Percentiles rank a stretch among this genome's conserved stretches.
These are phyloP conservation scores for Microbotryomycetes sp. DNA, from an alignment of 1,284 basidiomycete genomes.

Conservation along the genomic window DNA sequence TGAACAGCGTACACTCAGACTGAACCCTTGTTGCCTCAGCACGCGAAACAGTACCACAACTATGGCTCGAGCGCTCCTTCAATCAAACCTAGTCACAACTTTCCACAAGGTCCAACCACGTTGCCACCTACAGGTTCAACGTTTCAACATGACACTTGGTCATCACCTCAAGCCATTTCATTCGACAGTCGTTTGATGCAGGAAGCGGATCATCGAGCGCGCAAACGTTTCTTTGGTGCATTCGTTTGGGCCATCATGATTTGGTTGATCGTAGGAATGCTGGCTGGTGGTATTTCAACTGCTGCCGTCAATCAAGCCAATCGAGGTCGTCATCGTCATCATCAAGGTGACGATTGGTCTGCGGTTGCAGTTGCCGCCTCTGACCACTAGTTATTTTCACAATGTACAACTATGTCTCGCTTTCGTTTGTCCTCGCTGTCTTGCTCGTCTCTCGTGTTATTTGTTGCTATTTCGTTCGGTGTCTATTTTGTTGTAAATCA, in stretches of 20 bases:
- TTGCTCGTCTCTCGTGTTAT: too few species aligned
- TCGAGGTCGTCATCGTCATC: neutral
- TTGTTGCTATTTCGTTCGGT: too few species aligned
- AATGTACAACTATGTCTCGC: too few species aligned
- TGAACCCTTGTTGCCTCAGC: neutral
- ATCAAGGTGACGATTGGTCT: too few species aligned
- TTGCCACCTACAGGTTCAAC: neutral
- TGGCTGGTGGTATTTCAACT: neutral
- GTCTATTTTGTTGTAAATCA: too few species aligned
- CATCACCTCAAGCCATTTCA: neutral
- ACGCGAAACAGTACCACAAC: neutral
- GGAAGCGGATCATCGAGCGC: constrained; percentile 15
- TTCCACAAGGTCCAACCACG: neutral
- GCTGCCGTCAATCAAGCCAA: neutral
- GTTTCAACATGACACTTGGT: neutral
- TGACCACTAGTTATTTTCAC: too few species aligned
- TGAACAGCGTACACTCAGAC: too few species aligned
- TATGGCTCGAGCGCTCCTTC: neutral
- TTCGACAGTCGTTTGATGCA: constrained; percentile 1
- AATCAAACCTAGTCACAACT: neutral
- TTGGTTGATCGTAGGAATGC: constrained; percentile 1
- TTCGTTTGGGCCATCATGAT: constrained; percentile 6
- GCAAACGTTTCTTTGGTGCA: constrained; percentile 10
- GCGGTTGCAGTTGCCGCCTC: too few species aligned
- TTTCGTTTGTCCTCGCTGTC: too few species aligned